These are phyloP conservation scores for Phytophthora colocasiae DNA, from an alignment of 352 stramenopile genomes.

Conservation along the genomic window DNA sequence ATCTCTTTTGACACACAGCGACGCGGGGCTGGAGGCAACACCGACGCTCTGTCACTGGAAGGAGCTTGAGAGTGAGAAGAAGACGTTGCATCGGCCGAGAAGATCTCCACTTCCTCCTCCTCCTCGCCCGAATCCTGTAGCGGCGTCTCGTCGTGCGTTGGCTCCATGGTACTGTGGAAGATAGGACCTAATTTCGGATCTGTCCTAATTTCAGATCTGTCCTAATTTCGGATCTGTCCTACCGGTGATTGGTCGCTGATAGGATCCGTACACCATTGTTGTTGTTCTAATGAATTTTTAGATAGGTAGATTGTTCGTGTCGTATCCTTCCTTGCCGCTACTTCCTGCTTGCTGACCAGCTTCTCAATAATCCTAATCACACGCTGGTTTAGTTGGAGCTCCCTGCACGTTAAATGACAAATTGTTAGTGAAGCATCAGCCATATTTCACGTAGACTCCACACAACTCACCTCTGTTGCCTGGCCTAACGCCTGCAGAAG, in stretches of 20 bases:
- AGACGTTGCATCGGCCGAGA: slow-evolving; percentile 9
- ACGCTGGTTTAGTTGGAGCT: slow-evolving; percentile 4
- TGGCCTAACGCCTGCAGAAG: slow-evolving; percentile 73
- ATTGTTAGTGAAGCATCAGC: too few species aligned
- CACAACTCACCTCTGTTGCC: slow-evolving; percentile 7
- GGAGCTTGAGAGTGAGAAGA: not conserved
- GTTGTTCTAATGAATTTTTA: not conserved
- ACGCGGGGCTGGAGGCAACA: slow-evolving; percentile 37
- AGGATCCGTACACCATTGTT: too few species aligned
- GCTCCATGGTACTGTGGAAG: too few species aligned
- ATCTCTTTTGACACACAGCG: slow-evolving; percentile 75
- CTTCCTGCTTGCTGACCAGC: not conserved
- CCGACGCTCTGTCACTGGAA: slow-evolving; percentile 39
- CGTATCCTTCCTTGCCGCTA: not conserved
- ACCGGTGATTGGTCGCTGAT: too few species aligned
- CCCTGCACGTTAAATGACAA: not conserved
- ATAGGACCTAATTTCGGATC: not conserved
- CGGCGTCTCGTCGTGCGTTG: slow-evolving; percentile 6
- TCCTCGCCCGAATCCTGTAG: slow-evolving; percentile 17
- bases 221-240: too few species aligned
- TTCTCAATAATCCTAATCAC: slow-evolving; percentile 15
- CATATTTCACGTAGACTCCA: not conserved
- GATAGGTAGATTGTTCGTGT: slow-evolving; percentile 3
- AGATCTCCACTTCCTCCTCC: slow-evolving; percentile 35
- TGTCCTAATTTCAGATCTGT: not conserved